Conservation (phyloP, 2,329 filamentous ascomycete genomes). For the Arthrinium puccinioides region DNA sequence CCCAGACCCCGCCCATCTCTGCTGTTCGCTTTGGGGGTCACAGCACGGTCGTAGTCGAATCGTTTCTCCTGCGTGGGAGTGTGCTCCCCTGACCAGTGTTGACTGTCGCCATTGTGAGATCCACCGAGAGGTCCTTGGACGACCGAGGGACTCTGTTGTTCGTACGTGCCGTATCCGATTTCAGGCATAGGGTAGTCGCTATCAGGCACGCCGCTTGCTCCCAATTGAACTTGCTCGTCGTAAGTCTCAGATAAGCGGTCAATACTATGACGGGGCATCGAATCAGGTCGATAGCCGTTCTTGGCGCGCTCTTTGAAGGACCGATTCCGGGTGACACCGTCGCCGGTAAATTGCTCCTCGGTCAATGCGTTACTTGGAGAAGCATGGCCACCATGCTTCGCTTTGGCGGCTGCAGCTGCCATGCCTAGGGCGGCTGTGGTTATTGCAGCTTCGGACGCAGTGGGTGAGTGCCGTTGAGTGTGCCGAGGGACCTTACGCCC, state of each 20-base stretch:
- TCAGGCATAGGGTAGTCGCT: conserved; percentile 68
- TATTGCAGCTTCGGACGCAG: conserved; percentile 50
- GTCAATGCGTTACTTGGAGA: conserved; percentile 23
- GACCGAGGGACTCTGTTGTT: conserved; percentile 64
- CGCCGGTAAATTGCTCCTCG: conserved; percentile 34
- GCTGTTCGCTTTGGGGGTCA: conserved; percentile 20
- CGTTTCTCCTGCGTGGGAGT: conserved; percentile 25
- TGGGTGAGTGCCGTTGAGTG: conserved; percentile 42
- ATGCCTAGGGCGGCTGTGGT: conserved; percentile 46
- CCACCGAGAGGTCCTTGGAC: conserved; percentile 67
- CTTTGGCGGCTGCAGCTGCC: conserved; percentile 43
- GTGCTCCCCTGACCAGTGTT: conserved; percentile 22
- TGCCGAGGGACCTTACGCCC: conserved; percentile 43
- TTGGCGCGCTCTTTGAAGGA: conserved; percentile 61
- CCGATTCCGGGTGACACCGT: conserved; percentile 50
- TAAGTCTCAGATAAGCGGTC: conserved; percentile 47
- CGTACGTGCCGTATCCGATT: conserved; percentile 57
- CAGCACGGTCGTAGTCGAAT: conserved; percentile 20
- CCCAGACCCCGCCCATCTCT: conserved; percentile 32
- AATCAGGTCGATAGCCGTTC: conserved; percentile 46
- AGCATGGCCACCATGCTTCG: conserved; percentile 32
- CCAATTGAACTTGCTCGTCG: conserved; percentile 49
- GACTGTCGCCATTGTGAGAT: conserved; percentile 17
- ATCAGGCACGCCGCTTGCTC: conserved; percentile 63
- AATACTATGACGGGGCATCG: conserved; percentile 51